Conservation (phyloP, 176 grass and related monocot species). For the Zea mays region Zm-B73-REFERENCE-NAM-5.0 NC_050104.1:111905501-111906000, state of each 20-base stretch:
- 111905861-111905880: background rate
- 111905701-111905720: background rate
- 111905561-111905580: too few species aligned
- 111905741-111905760: background rate
- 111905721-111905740: background rate
- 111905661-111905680: background rate
- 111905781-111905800: background rate
- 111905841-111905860: background rate
- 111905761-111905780: background rate
- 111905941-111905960: background rate
- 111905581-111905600: background rate
- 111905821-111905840: background rate
- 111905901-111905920: background rate
- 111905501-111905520: too few species aligned
- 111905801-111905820: slow-evolving; percentile 7
- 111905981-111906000: background rate
- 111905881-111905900: slow-evolving; percentile 1
- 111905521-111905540: too few species aligned
- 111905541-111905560: too few species aligned
- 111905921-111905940: background rate
- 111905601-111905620: background rate
- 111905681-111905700: background rate
- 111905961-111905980: background rate
- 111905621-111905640: background rate
- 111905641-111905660: background rate